phyloP scores from a whole-genome alignment of 495 filamentous ascomycete genomes.

The Talaromyces liani region DNA sequence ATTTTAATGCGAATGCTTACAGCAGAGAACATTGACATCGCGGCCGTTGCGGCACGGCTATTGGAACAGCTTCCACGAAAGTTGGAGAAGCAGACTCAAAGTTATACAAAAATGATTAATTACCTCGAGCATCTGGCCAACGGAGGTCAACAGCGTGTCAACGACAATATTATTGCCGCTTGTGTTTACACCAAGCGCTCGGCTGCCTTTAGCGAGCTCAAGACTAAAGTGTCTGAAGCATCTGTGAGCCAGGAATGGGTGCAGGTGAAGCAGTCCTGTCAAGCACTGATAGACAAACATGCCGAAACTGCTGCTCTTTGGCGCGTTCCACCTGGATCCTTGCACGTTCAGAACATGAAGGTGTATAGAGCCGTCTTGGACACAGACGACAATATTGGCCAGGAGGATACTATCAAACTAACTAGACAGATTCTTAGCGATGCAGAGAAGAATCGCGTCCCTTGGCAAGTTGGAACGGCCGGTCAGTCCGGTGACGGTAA shows the following conservation, averaged over 20 bases:
- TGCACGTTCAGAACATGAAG: constrained; percentile 6
- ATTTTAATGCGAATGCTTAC: constrained; percentile 18
- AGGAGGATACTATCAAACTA: neutral
- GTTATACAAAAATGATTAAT: constrained; percentile 5
- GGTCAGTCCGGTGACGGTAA: constrained; percentile 13
- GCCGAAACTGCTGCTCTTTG: constrained; percentile 3
- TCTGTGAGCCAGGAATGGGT: neutral
- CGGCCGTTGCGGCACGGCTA: constrained; percentile 1
- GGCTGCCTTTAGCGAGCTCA: constrained; percentile 5
- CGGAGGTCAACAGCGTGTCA: constrained; percentile 1
- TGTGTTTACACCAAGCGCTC: constrained; percentile 8
- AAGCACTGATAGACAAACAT: constrained; percentile 8
- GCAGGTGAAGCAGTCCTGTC: constrained; percentile 3
- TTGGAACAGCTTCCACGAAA: constrained; percentile 4
- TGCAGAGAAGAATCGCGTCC: constrained; percentile 15
- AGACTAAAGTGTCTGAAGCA: constrained; percentile 2
- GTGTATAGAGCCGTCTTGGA: constrained; percentile 1
- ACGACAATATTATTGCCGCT: constrained; percentile 1
- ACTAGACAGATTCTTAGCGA: constrained; percentile 12
- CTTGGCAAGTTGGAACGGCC: constrained; percentile 20
- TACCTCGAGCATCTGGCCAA: constrained; percentile 7
- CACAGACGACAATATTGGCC: neutral
- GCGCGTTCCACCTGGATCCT: neutral
- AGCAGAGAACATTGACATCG: constrained; percentile 3
- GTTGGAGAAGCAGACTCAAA: constrained; percentile 5